These are phyloP conservation scores for Potentilla sterilis DNA, from an alignment of 306 rosid species.

Conservation along the genomic window DNA sequence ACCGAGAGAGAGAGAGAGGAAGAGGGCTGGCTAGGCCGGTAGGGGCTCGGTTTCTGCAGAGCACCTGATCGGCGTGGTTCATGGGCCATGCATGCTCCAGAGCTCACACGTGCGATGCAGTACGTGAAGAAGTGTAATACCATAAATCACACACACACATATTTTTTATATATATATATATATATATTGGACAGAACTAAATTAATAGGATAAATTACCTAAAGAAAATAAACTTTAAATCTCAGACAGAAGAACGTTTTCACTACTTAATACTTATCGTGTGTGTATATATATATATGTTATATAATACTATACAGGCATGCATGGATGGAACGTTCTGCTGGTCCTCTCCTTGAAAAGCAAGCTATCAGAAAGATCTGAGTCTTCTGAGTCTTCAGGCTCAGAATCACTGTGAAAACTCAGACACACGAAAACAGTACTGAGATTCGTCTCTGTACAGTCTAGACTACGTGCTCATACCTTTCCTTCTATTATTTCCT, in stretches of 20 bases:
- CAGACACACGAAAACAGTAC: slow-evolving; percentile 15
- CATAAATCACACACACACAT: neutral
- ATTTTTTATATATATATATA: neutral
- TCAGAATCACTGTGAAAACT: slow-evolving; percentile 12
- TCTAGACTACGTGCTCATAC: slow-evolving; percentile 29
- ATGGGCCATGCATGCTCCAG: slow-evolving; percentile 30
- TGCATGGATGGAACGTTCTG: slow-evolving; percentile 73
- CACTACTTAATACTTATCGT: no score
- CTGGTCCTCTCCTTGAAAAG: slow-evolving; percentile 31
- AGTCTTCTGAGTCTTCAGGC: slow-evolving; percentile 25
- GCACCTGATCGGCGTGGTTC: slow-evolving; percentile 51
- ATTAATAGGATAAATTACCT: no score
- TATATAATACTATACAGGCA: slow-evolving; percentile 22
- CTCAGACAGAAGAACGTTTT: no score
- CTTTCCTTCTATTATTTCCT: neutral
- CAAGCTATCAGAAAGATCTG: slow-evolving; percentile 38
- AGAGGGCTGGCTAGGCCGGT: no score
- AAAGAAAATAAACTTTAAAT: no score
- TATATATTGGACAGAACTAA: no score
- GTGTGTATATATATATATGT: neutral
- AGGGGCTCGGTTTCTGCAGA: slow-evolving; percentile 26
- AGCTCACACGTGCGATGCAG: slow-evolving; percentile 36
- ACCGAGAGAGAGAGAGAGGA: neutral
- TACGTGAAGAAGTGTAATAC: neutral
- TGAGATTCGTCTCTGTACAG: slow-evolving; percentile 39